Percentiles rank a stretch among this genome's conserved stretches.
Evolutionary conservation across 2,329 filamentous ascomycete genomes (phyloP).

Genomic region (Berkeleyomyces basicola): DNA sequence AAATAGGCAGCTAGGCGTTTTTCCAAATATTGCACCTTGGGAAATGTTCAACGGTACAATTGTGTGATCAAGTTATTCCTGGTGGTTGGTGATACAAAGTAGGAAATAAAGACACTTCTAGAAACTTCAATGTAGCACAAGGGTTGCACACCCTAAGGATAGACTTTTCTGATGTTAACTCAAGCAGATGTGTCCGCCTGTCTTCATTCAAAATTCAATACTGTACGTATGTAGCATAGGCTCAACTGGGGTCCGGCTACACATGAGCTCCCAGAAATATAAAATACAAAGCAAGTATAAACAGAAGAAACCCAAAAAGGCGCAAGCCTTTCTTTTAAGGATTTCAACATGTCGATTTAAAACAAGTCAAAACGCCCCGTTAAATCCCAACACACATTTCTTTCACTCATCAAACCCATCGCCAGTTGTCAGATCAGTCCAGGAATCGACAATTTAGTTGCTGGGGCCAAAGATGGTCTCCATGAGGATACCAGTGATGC

Average conservation of each 20-base stretch:
- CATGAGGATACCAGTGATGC: conserved; percentile 63
- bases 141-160: neutral
- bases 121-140: neutral
- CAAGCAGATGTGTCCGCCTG: neutral
- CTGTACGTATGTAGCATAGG: neutral
- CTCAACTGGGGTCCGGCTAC: neutral
- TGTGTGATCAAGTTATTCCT: no score
- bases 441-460: conserved; percentile 3
- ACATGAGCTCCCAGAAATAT: neutral
- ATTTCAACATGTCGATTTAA: conserved; percentile 5
- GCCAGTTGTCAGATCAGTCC: neutral
- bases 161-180: neutral
- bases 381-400: conserved; percentile 7
- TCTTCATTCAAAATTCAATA: neutral
- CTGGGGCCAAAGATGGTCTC: conserved; percentile 39
- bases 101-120: no score
- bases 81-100: no score
- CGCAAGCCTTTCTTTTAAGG: neutral
- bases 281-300: conserved; percentile 7
- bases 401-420: conserved; percentile 9
- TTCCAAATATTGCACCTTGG: no score
- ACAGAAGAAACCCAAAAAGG: neutral
- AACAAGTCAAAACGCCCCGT: conserved; percentile 12
- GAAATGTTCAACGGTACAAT: no score
- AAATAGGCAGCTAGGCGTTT: neutral